phyloP scores from a whole-genome alignment of 495 filamentous ascomycete species.

The Neurospora africana region DNA sequence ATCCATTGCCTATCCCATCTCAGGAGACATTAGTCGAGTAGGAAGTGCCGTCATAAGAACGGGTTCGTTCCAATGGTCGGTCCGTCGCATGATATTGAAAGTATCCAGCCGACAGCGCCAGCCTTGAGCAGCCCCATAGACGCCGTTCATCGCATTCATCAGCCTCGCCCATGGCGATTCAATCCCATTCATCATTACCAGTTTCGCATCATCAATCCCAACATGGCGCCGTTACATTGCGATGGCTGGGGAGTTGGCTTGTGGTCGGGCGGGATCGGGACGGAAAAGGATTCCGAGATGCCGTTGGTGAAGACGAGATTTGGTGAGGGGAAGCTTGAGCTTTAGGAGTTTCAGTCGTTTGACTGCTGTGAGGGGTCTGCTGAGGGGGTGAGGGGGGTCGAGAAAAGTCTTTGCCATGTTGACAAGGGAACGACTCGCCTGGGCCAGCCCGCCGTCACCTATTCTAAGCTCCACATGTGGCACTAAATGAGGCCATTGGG shows the following conservation, averaged over 20 bases:
- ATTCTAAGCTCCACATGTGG: not conserved
- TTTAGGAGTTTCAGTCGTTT: not conserved
- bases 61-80: not conserved
- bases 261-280: not conserved
- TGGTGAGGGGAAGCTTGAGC: not conserved
- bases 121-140: too few relatives aligned
- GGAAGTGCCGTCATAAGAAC: not conserved
- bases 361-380: not conserved
- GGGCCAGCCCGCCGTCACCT: not conserved
- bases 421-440: too few relatives aligned
- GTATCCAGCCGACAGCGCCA: too few relatives aligned
- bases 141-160: not conserved
- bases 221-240: not conserved
- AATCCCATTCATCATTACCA: not conserved
- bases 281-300: not conserved
- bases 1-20: slow-evolving; percentile 5
- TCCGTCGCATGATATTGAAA: not conserved
- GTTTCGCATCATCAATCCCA: not conserved
- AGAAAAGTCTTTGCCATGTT: not conserved
- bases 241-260: not conserved
- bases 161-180: not conserved
- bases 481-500: not conserved
- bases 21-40: not conserved
- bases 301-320: not conserved
- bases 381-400: not conserved